Conservation (phyloP, 257 asterid genomes). For the Gentiana straminea region DNA sequence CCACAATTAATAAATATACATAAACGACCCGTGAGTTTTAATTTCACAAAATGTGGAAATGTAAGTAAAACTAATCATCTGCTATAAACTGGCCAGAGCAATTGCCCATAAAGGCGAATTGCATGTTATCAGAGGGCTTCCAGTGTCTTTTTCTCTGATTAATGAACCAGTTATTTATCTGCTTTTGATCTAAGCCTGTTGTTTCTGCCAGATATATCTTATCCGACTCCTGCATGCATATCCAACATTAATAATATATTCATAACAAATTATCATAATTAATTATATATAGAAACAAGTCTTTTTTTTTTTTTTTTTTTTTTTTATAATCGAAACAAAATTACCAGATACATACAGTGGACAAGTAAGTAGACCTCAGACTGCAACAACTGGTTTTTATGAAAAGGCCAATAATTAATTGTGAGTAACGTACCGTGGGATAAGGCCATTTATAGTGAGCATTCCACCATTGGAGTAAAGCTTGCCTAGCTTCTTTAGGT, state of each 20-base stretch:
- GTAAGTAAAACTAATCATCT: conserved; percentile 23
- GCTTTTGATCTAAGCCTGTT: conserved; percentile 87
- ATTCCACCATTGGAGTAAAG: conserved; percentile 77
- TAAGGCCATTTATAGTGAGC: conserved; percentile 82
- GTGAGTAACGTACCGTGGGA: conserved; percentile 51
- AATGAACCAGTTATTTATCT: conserved; percentile 93
- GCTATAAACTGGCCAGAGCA: conserved; percentile 47
- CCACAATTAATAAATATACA: background rate
- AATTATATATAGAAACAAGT: too few relatives aligned
- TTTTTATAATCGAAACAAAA: too few relatives aligned
- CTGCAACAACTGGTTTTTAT: background rate
- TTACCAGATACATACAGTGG: too few relatives aligned
- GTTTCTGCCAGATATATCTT: conserved; percentile 55
- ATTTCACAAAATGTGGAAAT: background rate
- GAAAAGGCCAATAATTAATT: background rate
- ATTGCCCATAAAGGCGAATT: conserved; percentile 74
- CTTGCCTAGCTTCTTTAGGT: conserved; percentile 66
- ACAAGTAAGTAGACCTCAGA: background rate
- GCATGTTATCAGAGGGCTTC: conserved; percentile 94
- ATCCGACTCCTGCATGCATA: conserved; percentile 55
- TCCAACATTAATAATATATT: too few relatives aligned
- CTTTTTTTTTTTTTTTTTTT: too few relatives aligned
- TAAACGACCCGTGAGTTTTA: background rate
- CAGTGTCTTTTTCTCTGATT: conserved; percentile 94
- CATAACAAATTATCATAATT: too few relatives aligned